Base-by-base conservation (phyloP, 768 basidiomycete species). In the Dentipellis fragilis region DNA sequence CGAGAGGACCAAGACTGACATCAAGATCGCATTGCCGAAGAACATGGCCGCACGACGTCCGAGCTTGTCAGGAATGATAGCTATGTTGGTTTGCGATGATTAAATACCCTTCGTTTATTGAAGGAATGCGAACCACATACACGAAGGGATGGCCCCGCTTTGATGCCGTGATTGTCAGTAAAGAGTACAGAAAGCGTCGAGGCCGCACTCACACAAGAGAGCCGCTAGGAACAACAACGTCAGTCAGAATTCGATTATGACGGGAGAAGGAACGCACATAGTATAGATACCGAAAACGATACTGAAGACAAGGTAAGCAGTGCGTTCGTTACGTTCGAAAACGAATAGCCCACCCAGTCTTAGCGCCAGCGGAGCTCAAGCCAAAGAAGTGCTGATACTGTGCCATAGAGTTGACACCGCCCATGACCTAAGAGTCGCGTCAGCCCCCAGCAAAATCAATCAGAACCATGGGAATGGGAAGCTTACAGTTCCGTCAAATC, bases 231-330 rank as follows among this genome's bases (percentile, higher is more conserved):
- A 8, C 49, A 47, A 51, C 5, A 17, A 45, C 4, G 38, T 39
- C 51, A 36, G 19, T 17, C 8, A 37, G 42, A 40, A 37, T 14
- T 54, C 10, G 55, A n/a, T 11, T 16, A 50, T 36, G 17, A 38
- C 29, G 6, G 29, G 29, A 29, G 6, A 29, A 6, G 29, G 6
- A 16, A 46, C 40, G 34, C 64, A 63, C 52, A 79, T 68, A 4
- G 77, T 77, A 62, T 72, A 79, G 53, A 80, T 79, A 14, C 79
- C 79, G 59, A 79, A 81, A 23, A 80, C 75, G 45, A 80, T 77
- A 35, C 76, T 73, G 19, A 4, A 37, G 35, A 42, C 46, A 29
- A 14, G 34, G 51, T 51, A 10, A 14, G 42, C n/a, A 19, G 17
- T 12, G 45, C 45, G 51, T 39, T 21, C 39, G 11, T n/a, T 29